Evolutionary conservation across 164 flowering plant species (phyloP).

Genomic region (Vitis cinerea): DNA sequence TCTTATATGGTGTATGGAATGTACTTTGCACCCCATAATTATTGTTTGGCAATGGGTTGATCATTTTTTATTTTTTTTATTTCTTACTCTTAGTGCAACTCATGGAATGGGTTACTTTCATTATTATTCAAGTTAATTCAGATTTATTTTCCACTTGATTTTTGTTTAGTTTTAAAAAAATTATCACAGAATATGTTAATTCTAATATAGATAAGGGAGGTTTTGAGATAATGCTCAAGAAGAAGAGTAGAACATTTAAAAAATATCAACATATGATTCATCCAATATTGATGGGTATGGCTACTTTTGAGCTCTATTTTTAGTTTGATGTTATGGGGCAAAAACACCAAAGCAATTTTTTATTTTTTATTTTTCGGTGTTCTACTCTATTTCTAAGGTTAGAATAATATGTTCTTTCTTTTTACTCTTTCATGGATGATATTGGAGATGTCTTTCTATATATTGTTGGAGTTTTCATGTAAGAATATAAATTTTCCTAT

Average conservation of each 20-base stretch:
- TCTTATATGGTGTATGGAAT: too few relatives aligned
- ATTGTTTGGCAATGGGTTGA: constrained; percentile 2
- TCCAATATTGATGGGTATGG: constrained; percentile 25
- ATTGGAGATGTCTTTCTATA: too few relatives aligned
- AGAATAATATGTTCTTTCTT: constrained; percentile 10
- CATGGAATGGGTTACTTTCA: neutral
- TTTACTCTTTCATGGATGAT: too few relatives aligned
- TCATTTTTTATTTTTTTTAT: too few relatives aligned
- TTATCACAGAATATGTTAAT: neutral
- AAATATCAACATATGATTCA: constrained; percentile 59
- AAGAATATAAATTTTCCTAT: too few relatives aligned
- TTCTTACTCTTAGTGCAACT: neutral
- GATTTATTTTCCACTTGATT: neutral
- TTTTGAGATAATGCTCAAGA: constrained; percentile 64
- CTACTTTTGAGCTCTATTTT: constrained; percentile 33
- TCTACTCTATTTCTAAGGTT: constrained; percentile 75
- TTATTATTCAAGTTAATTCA: neutral
- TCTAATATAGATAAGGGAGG: constrained; percentile 17
- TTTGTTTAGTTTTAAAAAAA: neutral
- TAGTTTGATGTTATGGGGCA: constrained; percentile 29
- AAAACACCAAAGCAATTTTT: constrained; percentile 41
- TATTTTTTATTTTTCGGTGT: constrained; percentile 34
- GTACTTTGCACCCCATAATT: neutral
- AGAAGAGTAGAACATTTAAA: constrained; percentile 64
- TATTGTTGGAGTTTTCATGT: too few relatives aligned